Base-by-base conservation (phyloP, 331 rosid genomes). In the Pyrus hybrid region DNA sequence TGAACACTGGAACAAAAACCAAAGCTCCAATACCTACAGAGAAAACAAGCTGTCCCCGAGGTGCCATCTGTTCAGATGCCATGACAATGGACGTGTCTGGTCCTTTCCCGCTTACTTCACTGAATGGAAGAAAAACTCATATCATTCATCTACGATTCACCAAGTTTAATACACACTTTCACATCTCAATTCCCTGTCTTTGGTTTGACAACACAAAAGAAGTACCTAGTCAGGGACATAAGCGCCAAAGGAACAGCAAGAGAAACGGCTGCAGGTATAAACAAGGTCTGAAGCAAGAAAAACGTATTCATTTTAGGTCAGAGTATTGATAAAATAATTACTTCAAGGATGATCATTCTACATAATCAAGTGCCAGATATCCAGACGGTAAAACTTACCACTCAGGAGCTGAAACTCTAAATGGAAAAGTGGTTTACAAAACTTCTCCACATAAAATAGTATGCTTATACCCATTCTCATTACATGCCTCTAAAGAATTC, bases 61-160 rank as follows among this genome's bases (percentile, higher is more conserved):
- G 99, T 80, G 97, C 97, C 87, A 94, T 88, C 89, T 90, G 91
- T 75, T 94, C 99, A 6, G 99, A 87, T 30, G 99, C 88, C 86
- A 89, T 76, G 61, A 87, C 86, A 76, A 37, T 51, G 22, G 92
- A 70, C 64, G 89, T 11, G 32, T 87, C 96, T 45, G 68, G 85
- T 65, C 90, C 91, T 83, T 83, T 81, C 35, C 89, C 96, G 79
- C 82, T 88, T 67, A 87, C 99, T 88, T 92, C 99, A 79, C 99
- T 92, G 91, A 74, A 83, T 12, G 72, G 82, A 83, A 82, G 64
- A 80, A 70, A 63, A 82, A 51, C 4, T 35, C 63, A 47, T 16
- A 76, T 73, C 68, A 81, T 67, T 62, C 32, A 74, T 56, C 67
- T 58, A 61, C 54, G 51, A 63, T 26, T 63, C 75, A 62, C 63